Evolutionary conservation across 331 rosid species (phyloP).

Genomic region (Pyracantha coccinea): DNA sequence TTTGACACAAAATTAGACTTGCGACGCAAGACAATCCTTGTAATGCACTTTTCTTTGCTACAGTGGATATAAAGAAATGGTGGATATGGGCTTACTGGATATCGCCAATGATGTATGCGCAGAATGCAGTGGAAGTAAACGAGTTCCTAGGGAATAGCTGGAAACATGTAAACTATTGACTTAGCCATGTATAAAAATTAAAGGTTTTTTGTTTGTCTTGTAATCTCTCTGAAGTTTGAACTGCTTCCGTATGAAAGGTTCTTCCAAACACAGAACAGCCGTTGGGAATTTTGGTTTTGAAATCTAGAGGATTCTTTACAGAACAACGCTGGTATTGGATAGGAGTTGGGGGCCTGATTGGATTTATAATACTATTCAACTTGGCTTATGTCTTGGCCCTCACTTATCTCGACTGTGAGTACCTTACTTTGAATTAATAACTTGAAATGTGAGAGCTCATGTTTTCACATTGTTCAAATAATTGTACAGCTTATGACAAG

Average conservation of each 20-base stretch:
- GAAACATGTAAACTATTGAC: slow-evolving; percentile 38
- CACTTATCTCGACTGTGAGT: slow-evolving; percentile 47
- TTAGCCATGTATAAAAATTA: not conserved
- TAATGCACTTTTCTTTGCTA: not conserved
- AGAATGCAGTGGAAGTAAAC: slow-evolving; percentile 42
- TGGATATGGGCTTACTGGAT: slow-evolving; percentile 73
- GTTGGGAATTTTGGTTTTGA: slow-evolving; percentile 44
- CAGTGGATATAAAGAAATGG: slow-evolving; percentile 31
- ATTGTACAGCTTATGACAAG: not conserved
- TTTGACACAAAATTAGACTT: not conserved
- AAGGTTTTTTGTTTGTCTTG: not conserved
- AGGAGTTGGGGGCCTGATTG: slow-evolving; percentile 56
- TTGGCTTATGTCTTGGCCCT: slow-evolving; percentile 40
- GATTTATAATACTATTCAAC: slow-evolving; percentile 46
- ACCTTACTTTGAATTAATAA: not conserved
- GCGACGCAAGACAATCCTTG: not conserved
- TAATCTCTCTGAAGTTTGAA: not conserved
- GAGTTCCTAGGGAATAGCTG: slow-evolving; percentile 66
- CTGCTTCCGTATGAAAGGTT: slow-evolving; percentile 13
- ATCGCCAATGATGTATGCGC: slow-evolving; percentile 67
- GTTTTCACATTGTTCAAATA: not conserved
- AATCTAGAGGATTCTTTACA: slow-evolving; percentile 52
- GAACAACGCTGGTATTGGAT: slow-evolving; percentile 71
- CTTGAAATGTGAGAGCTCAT: not conserved
- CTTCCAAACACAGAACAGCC: slow-evolving; percentile 32